phyloP scores from a whole-genome alignment of 192 early-diverging fungal species.

The Coemansia sp. region DNA sequence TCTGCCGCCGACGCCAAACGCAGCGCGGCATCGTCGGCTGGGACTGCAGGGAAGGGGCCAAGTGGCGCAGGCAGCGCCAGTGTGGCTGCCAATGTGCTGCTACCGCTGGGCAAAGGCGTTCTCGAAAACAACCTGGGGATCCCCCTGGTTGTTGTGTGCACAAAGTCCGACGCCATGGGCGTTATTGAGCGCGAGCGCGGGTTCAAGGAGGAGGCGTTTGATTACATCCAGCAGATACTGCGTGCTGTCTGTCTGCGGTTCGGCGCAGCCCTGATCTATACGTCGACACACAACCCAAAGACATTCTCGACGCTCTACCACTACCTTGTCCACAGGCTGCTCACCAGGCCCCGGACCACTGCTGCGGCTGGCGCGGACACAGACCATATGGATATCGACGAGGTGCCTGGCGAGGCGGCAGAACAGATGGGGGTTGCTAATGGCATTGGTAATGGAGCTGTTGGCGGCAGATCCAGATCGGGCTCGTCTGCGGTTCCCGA shows the following conservation, averaged over 20 bases:
- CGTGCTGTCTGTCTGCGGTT: slow-evolving; percentile 88
- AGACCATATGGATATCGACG: slow-evolving; percentile 12
- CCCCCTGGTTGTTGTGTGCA: slow-evolving; percentile 85
- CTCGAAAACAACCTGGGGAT: slow-evolving; percentile 84
- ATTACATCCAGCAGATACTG: slow-evolving; percentile 91
- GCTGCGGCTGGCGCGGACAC: slow-evolving; percentile 13
- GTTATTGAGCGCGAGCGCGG: slow-evolving; percentile 77
- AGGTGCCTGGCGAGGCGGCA: slow-evolving; percentile 8
- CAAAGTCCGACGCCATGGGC: slow-evolving; percentile 75
- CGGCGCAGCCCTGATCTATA: slow-evolving; percentile 90
- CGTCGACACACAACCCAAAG: slow-evolving; percentile 73
- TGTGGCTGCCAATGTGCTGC: slow-evolving; percentile 43
- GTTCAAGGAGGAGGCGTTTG: slow-evolving; percentile 90
- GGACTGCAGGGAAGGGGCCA: not conserved
- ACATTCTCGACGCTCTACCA: slow-evolving; percentile 76
- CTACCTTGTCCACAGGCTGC: slow-evolving; percentile 77
- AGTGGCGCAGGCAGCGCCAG: slow-evolving; percentile 10
- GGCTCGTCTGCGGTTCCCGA: slow-evolving; percentile 4
- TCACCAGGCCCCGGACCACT: slow-evolving; percentile 28
- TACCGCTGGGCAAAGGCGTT: slow-evolving; percentile 78
- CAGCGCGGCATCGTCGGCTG: not conserved
- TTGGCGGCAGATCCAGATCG: not conserved
- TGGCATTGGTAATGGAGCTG: not conserved
- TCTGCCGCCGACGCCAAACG: slow-evolving; percentile 37
- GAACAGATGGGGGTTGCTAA: not conserved